Evolutionary conservation across 192 early-diverging fungal species (phyloP), one percentile per base, ranked within the genome.

Genomic region (Entomortierella lignicola): DNA sequence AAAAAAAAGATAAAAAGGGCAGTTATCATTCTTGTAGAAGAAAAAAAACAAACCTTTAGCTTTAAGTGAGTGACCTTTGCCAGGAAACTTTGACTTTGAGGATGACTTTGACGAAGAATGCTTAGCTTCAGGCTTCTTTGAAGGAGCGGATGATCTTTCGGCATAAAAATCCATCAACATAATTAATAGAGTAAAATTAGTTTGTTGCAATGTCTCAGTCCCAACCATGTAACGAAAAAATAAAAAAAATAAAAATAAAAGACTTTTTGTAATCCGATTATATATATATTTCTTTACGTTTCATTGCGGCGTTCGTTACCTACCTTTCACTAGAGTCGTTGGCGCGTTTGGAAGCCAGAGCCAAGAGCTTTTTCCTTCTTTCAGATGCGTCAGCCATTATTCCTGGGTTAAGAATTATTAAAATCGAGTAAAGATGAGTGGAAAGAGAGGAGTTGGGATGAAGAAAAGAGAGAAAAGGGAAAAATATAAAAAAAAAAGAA

Each of bases 41-140:
- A 54, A 58, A 25, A 23, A 10, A 44, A 20, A 55, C 26, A 27
- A 34, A 62, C 69, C 69, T 55, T 62, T 29, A 10, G 34, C 32
- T n/a, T 44, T 69, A 39, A 79, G 32, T 1, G 75, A 79, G 31
- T 41, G 66, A 42, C 75, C 75, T 42, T 79, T 79, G 32, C 75
- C 75, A 44, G 75, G 75, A 58, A 79, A 79, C 68, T 66, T 79
- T 65, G 75, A 55, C 65, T 67, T 68, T 20, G 68, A 57, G 10
- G 17, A 2, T 17, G 72, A 54, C 72, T 77, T 77, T 21, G 53
- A 58, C 11, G 75, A 70, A 5, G 75, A 63, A 51, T 65, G 65
- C 60, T 77, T 77, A 30, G 47, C 30, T 25, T 79, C 65, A 17
- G 62, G 52, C n/a, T 79, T 79, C 37, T 79, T 69, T n/a, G 72